Percentiles rank a stretch among this genome's conserved stretches.
phyloP scores from a whole-genome alignment of 2,329 filamentous ascomycete genomes.

The Orbilia blumenaviensis region DNA sequence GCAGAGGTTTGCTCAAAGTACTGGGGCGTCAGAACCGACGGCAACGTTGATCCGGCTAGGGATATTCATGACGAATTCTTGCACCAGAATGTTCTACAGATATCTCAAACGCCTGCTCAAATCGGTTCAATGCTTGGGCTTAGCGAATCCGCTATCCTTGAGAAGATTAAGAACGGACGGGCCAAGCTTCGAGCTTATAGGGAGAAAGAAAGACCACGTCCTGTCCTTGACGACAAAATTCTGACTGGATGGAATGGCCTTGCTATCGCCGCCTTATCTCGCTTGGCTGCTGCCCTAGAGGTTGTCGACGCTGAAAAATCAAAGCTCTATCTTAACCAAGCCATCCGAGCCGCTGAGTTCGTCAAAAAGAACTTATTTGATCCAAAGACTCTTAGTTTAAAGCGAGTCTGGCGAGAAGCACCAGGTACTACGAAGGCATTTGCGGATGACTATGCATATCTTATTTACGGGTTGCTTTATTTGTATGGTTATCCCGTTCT shows the following conservation, averaged over 20 bases:
- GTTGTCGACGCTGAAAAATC: constrained; percentile 69
- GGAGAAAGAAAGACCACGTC: constrained; percentile 76
- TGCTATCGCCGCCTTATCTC: constrained; percentile 81
- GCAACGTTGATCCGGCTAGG: constrained; percentile 82
- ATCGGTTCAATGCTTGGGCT: constrained; percentile 80
- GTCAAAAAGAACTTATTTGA: constrained; percentile 80
- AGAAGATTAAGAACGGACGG: constrained; percentile 73
- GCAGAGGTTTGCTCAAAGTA: constrained; percentile 80
- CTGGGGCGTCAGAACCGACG: constrained; percentile 83
- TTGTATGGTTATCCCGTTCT: constrained; percentile 65
- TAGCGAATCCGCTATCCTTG: constrained; percentile 73
- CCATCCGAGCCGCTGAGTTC: constrained; percentile 75
- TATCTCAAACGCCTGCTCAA: constrained; percentile 73
- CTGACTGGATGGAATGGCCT: constrained; percentile 89
- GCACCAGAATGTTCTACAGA: constrained; percentile 85
- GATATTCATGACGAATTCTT: constrained; percentile 95
- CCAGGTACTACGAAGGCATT: constrained; percentile 76
- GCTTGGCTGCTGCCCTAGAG: constrained; percentile 75
- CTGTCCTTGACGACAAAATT: constrained; percentile 86
- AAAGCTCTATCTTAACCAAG: constrained; percentile 71
- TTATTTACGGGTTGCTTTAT: constrained; percentile 82
- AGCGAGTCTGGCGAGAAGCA: constrained; percentile 76
- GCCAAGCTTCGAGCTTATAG: constrained; percentile 75
- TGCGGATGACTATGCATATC: constrained; percentile 92
- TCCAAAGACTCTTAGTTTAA: constrained; percentile 69